phyloP scores from a whole-genome alignment of 78 protist genomes.

The Dictyostelium firmibasis region DNA sequence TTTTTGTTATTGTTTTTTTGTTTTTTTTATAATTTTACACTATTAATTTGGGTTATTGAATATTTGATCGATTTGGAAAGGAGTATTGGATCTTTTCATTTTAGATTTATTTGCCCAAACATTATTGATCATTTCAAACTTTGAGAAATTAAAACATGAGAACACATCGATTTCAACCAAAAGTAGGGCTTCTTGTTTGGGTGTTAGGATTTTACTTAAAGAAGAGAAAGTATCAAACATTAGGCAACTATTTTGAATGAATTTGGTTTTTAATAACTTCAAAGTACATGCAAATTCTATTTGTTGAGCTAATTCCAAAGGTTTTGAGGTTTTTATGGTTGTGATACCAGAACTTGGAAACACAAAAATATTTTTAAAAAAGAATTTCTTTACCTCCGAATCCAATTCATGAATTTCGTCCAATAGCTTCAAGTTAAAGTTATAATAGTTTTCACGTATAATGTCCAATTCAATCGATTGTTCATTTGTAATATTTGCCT shows the following conservation, averaged over 20 bases:
- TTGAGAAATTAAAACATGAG: background rate
- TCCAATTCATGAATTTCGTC: background rate
- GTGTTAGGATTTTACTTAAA: background rate
- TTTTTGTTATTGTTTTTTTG: background rate
- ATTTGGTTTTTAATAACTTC: slow-evolving; percentile 24
- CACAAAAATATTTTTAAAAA: background rate
- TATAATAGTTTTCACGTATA: background rate
- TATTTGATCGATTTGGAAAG: background rate
- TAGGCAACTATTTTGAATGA: background rate
- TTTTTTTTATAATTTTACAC: background rate
- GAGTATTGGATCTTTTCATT: background rate
- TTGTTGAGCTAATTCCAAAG: background rate
- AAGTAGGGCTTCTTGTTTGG: background rate
- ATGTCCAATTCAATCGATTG: slow-evolving; percentile 9
- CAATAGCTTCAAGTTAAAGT: background rate
- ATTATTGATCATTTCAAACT: background rate
- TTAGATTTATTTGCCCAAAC: background rate
- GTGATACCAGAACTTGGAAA: background rate
- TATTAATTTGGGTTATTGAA: background rate
- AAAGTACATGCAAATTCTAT: slow-evolving; percentile 44
- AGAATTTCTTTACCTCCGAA: background rate
- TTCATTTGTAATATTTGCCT: background rate
- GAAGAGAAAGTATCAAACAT: background rate
- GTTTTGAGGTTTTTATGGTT: background rate
- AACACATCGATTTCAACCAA: background rate